Percentiles rank a stretch among this genome's conserved stretches.
These are phyloP conservation scores for Candida nonsorbophila DNA, from an alignment of 805 yeast genomes.

Conservation along the genomic window DNA sequence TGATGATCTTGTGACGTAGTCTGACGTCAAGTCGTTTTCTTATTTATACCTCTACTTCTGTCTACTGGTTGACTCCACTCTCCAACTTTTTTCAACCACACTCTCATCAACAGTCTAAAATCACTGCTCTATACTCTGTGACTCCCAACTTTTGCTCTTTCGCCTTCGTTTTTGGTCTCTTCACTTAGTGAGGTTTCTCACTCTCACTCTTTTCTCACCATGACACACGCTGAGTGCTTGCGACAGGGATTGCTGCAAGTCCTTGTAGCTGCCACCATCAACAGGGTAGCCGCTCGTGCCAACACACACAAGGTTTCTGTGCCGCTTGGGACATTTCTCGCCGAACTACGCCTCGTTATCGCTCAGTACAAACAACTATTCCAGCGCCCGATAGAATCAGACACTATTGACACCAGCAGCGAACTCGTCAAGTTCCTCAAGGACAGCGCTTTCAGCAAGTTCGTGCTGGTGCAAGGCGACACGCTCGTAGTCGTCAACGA, in stretches of 20 bases:
- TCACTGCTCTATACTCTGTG: too few species aligned
- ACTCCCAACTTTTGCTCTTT: too few species aligned
- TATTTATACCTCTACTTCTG: too few species aligned
- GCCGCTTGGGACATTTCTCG: conserved; percentile 5
- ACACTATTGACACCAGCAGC: conserved; percentile 7
- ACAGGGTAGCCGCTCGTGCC: conserved; percentile 4
- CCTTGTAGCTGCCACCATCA: conserved; percentile 9
- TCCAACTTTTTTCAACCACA: too few species aligned
- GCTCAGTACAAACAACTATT: conserved; percentile 6
- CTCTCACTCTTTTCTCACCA: conserved; percentile 1
- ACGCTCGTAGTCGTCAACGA: too few species aligned
- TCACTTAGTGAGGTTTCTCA: too few species aligned
- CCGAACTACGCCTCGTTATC: conserved; percentile 4
- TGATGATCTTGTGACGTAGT: too few species aligned
- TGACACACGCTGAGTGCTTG: conserved; percentile 7
- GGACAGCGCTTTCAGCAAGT: conserved; percentile 12
- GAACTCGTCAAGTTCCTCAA: conserved; percentile 9
- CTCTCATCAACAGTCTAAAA: too few species aligned
- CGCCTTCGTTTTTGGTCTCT: too few species aligned
- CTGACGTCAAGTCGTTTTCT: too few species aligned
- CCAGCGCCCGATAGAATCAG: conserved; percentile 7
- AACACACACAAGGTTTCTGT: conserved; percentile 7
- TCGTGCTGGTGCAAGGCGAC: conserved; percentile 15
- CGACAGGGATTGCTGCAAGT: conserved; percentile 8
- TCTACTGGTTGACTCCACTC: too few species aligned